Evolutionary conservation across 495 filamentous ascomycete genomes (phyloP).

Genomic region (Penicillium paradoxum): DNA sequence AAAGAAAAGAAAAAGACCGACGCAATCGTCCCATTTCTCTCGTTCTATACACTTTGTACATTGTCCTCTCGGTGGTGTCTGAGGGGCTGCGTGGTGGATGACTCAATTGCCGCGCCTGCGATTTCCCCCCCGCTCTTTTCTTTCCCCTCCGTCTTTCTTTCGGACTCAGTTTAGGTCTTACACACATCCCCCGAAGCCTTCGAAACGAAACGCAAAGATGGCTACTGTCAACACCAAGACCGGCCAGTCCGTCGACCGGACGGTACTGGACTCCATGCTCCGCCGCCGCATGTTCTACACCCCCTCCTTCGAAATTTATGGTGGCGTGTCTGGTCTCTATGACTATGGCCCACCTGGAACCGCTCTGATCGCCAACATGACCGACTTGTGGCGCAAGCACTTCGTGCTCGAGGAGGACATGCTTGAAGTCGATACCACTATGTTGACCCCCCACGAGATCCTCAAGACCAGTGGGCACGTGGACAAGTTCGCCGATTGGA

Average conservation of each 20-base stretch:
- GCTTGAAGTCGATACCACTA: slow-evolving; percentile 83
- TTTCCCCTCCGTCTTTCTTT: slow-evolving; percentile 31
- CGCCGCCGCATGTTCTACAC: slow-evolving; percentile 89
- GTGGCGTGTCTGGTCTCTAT: slow-evolving; percentile 78
- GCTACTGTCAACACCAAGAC: slow-evolving; percentile 72
- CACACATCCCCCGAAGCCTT: slow-evolving; percentile 25
- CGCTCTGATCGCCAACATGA: slow-evolving; percentile 74
- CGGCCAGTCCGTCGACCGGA: slow-evolving; percentile 81
- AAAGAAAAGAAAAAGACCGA: slow-evolving; percentile 3
- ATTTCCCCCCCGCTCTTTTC: slow-evolving; percentile 32
- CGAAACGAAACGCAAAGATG: slow-evolving; percentile 42
- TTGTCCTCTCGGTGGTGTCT: slow-evolving; percentile 17
- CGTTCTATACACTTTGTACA: slow-evolving; percentile 2
- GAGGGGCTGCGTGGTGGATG: slow-evolving; percentile 37
- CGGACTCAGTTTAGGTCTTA: slow-evolving; percentile 20
- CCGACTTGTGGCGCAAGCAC: slow-evolving; percentile 90
- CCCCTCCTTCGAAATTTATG: slow-evolving; percentile 91
- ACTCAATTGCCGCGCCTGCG: slow-evolving; percentile 42
- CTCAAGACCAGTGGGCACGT: slow-evolving; percentile 96
- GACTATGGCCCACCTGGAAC: slow-evolving; percentile 84
- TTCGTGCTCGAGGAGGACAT: slow-evolving; percentile 87
- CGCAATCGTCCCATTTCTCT: slow-evolving; percentile 9
- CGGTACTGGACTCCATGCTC: slow-evolving; percentile 74
- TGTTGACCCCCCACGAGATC: slow-evolving; percentile 81
- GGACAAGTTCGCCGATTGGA: slow-evolving; percentile 97